A percentile compares a stretch with the other conserved stretches of the same genome.
phyloP scores from a whole-genome alignment of 2,329 filamentous ascomycete species.

The Phaeosphaeria sp. region DNA sequence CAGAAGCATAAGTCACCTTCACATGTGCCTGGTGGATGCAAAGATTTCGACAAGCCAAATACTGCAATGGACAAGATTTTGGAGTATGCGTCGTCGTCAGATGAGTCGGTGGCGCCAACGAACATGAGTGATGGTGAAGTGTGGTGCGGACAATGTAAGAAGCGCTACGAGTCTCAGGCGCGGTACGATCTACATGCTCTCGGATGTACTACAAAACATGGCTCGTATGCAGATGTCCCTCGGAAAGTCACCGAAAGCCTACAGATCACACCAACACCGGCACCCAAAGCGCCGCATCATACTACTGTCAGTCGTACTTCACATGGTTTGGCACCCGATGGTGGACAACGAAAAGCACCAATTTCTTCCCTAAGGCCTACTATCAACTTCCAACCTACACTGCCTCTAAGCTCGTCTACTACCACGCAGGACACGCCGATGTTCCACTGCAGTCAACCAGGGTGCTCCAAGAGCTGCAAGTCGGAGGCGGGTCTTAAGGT shows the following conservation, averaged over 20 bases:
- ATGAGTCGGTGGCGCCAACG: constrained; percentile 10
- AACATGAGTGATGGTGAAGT: constrained; percentile 8
- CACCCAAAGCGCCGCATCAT: background rate
- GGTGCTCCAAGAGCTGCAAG: constrained; percentile 22
- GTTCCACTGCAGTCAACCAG: constrained; percentile 17
- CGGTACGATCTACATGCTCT: constrained; percentile 27
- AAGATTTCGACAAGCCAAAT: constrained; percentile 19
- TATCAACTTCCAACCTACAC: background rate
- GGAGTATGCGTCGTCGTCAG: constrained; percentile 11
- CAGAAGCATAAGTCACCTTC: constrained; percentile 3
- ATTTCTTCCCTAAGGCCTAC: background rate
- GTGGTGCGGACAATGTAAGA: constrained; percentile 28
- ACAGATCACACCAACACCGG: background rate
- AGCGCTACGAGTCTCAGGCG: constrained; percentile 20
- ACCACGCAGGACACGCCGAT: background rate
- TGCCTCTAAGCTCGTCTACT: background rate
- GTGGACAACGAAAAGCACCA: background rate
- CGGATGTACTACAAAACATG: constrained; percentile 18
- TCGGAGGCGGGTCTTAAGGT: constrained; percentile 27
- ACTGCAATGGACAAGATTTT: background rate
- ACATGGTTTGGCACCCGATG: background rate
- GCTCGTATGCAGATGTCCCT: background rate
- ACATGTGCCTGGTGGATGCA: constrained; percentile 6
- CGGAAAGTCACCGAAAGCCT: background rate
- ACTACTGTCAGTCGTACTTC: background rate